Evolutionary conservation across 345 rosid genomes (phyloP), one percentile per base, ranked within the genome.

Genomic region (Camelina laxa): DNA sequence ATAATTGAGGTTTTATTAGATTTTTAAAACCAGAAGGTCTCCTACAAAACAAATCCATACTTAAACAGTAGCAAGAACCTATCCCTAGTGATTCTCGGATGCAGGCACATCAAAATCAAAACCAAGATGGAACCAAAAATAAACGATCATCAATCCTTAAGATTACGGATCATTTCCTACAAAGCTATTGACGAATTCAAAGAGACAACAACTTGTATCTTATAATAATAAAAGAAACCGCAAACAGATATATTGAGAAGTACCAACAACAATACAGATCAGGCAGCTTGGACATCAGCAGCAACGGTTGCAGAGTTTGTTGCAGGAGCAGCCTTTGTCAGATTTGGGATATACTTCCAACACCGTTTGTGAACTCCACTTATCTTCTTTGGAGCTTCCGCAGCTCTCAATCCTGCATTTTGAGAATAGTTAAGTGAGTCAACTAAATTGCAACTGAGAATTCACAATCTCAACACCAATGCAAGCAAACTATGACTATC

Each of bases 311-410:
- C 57, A 16, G 82, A 70, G 66, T 74, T 84, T 75, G 83, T 86
- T 20, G 79, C 69, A 39, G 89, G 60, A 30, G 67, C 71, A 6
- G 78, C 39, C 74, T 85, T 87, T 72, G 76, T 53, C 48, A 84
- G 72, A 79, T 80, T 76, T 33, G 88, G 92, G 50, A 92, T 86
- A 80, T 90, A 92, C 78, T 79, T 96, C 98, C 97, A 96, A 80
- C 98, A 88, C 21, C 91, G 91, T 79, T 91, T 90, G 80, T 89
- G 97, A 74, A 92, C 94, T 65, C 96, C 97, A 12, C 94, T 89
- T 36, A 92, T 91, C 84, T 91, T 96, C 89, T 87, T 92, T 9
- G 93, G 89, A 79, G 89, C 86, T 72, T 89, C 91, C 5, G 87
- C 85, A 59, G 85, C 83, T 70, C 85, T 82, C 70, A 85, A 55